Conservation (phyloP, 2,329 filamentous ascomycete species). For the Colletotrichum sp. region DNA sequence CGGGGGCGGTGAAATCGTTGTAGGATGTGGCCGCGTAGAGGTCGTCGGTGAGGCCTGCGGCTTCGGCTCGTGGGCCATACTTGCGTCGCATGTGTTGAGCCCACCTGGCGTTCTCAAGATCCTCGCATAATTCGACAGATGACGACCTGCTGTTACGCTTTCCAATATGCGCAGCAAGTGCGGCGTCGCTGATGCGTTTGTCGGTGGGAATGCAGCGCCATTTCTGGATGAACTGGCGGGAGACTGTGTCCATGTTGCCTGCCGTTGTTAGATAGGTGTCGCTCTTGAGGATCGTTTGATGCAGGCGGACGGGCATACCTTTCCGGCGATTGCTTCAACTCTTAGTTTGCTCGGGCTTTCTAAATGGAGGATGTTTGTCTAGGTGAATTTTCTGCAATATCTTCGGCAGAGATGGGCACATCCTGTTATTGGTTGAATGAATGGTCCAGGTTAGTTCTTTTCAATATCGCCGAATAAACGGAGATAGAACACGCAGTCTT, state of each 20-base stretch:
- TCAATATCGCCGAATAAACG: background rate
- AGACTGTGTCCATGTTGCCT: background rate
- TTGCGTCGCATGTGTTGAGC: background rate
- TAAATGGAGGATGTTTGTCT: background rate
- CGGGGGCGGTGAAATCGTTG: background rate
- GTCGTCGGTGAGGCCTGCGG: background rate
- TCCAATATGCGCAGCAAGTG: background rate
- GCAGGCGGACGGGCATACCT: background rate
- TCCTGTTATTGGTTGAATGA: background rate
- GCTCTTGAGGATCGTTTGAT: background rate
- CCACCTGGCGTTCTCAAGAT: background rate
- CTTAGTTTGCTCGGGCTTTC: background rate
- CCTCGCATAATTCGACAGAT: background rate
- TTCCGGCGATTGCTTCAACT: background rate
- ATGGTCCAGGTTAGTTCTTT: background rate
- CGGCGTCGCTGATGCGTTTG: background rate
- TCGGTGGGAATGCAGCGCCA: background rate
- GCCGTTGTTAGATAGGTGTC: background rate
- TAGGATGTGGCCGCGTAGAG: background rate
- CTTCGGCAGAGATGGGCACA: background rate
- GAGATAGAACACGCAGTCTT: background rate
- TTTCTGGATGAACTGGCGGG: background rate
- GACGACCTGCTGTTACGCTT: background rate
- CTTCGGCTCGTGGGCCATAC: background rate
- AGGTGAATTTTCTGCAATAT: background rate